Evolutionary conservation across 208 protist genomes (phyloP).

Genomic region (Leptomonas pyrrhocoris): DNA sequence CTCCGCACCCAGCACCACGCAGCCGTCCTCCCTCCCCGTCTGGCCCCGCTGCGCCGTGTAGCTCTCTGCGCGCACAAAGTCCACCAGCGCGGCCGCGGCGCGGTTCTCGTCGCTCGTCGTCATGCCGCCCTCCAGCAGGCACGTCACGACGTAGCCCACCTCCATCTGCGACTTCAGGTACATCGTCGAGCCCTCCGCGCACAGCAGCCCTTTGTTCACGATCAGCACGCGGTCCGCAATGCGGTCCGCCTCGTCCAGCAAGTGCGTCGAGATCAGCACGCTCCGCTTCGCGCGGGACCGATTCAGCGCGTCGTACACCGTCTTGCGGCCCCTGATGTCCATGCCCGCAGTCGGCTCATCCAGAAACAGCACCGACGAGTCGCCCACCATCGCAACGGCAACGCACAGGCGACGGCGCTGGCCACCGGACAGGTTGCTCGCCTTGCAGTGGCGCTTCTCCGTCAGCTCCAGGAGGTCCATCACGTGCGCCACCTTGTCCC

Average conservation of each 20-base stretch:
- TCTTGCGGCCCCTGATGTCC: slow-evolving; percentile 77
- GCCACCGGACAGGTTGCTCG: slow-evolving; percentile 69
- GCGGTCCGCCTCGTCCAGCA: slow-evolving; percentile 97
- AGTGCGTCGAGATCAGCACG: slow-evolving; percentile 88
- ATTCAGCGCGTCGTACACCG: slow-evolving; percentile 76
- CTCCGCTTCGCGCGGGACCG: slow-evolving; percentile 48
- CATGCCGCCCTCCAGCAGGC: slow-evolving; percentile 59
- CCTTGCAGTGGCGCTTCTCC: slow-evolving; percentile 57
- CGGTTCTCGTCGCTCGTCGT: slow-evolving; percentile 42
- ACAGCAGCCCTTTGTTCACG: slow-evolving; percentile 77
- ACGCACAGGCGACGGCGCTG: slow-evolving; percentile 86
- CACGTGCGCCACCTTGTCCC: slow-evolving; percentile 48
- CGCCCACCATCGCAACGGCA: slow-evolving; percentile 85
- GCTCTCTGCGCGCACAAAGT: slow-evolving; percentile 59
- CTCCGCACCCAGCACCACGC: slow-evolving; percentile 59
- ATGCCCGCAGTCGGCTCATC: slow-evolving; percentile 94
- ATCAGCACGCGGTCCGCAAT: slow-evolving; percentile 94
- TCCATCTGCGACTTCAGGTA: slow-evolving; percentile 82
- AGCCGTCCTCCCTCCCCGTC: background rate
- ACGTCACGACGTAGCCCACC: slow-evolving; percentile 75
- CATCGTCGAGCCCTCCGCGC: slow-evolving; percentile 68
- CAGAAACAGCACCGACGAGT: slow-evolving; percentile 75
- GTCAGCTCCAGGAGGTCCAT: slow-evolving; percentile 60
- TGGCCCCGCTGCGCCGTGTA: slow-evolving; percentile 35
- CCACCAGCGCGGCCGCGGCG: slow-evolving; percentile 44